Base-by-base conservation (phyloP, 2,329 filamentous ascomycete species). In the Hypoxylon sp. region DNA sequence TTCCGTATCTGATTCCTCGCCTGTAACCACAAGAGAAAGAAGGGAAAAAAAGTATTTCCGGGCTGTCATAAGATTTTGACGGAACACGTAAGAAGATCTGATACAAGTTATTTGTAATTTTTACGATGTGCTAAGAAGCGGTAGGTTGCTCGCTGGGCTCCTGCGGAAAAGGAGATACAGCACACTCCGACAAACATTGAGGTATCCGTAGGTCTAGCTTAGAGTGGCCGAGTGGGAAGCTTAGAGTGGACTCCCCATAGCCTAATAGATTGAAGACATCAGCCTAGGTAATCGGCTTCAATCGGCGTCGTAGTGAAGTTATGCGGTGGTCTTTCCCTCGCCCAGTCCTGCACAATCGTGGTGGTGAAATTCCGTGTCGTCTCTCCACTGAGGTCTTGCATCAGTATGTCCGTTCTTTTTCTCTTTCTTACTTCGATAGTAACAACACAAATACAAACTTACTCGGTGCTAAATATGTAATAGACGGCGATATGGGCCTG, bases 311-410 rank as follows among this genome's bases (percentile, higher is more conserved):
- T 50, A 5, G 51, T 61, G 48, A 62, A 62, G 20, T 65, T 35
- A 25, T 65, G 46, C 14, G 66, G 56, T 20, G 44, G 66, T 13
- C 56, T 49, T 46, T 61, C 50, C 7, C 61, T 48, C 8, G 61
- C 66, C 66, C 66, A 59, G 33, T 64, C 61, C n/a, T 68, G 35
- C 46, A 55, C 57, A 13, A 59, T 40, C 3, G 20, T 56, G 11
- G 44, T 40, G 1, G 61, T 59, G n/a, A 61, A 61, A 44, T 61
- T 68, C 42, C 50, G 46, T 33, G 25, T 25, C 20, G 54, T 60
- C n/a, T 20, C 50, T 11, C 48, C 37, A 3, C 44, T 59, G 13
- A 30, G 22, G 6, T 27, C 10, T 13, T 25, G 1, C 17, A 33
- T 60, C 27, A 51, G 42, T 7, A 30, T 2, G 11, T n/a, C n/a